Evolutionary conservation across 176 grass and related monocot species (phyloP).

Genomic region (Canna indica): DNA sequence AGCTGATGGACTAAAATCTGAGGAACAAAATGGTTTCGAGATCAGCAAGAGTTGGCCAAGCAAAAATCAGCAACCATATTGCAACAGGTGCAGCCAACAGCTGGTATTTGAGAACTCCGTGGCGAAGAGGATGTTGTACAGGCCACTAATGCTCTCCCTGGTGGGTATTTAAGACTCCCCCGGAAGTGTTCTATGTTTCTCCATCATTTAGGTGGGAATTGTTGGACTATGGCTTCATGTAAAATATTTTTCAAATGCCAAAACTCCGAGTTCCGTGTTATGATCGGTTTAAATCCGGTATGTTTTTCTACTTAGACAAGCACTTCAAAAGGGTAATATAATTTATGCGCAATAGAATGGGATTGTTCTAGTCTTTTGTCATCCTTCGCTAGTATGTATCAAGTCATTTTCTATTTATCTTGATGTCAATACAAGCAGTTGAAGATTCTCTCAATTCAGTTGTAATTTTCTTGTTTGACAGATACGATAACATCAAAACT

Average conservation of each 20-base stretch:
- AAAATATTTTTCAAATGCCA: background rate
- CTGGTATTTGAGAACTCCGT: slow-evolving; percentile 13
- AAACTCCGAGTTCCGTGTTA: no score
- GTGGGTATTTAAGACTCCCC: slow-evolving; percentile 71
- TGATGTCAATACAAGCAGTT: no score
- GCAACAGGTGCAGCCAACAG: slow-evolving; percentile 35
- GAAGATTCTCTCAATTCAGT: no score
- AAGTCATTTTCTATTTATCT: no score
- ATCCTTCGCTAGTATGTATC: no score
- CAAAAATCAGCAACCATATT: slow-evolving; percentile 24
- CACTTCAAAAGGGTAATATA: no score
- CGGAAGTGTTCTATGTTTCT: slow-evolving; percentile 54
- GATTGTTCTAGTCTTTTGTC: no score
- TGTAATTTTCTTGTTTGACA: no score
- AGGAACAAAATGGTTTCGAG: slow-evolving; percentile 36
- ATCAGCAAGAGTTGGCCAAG: slow-evolving; percentile 28
- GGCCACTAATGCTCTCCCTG: slow-evolving; percentile 77
- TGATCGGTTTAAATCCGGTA: no score
- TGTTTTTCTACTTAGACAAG: no score
- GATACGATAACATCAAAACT: no score
- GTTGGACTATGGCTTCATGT: slow-evolving; percentile 52
- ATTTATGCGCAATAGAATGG: no score
- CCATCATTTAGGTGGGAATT: slow-evolving; percentile 87
- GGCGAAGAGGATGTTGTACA: slow-evolving; percentile 60
- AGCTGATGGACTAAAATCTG: slow-evolving; percentile 12